Conservation (phyloP, 2,329 filamentous ascomycete species). For the Diplocarpon mali region DNA sequence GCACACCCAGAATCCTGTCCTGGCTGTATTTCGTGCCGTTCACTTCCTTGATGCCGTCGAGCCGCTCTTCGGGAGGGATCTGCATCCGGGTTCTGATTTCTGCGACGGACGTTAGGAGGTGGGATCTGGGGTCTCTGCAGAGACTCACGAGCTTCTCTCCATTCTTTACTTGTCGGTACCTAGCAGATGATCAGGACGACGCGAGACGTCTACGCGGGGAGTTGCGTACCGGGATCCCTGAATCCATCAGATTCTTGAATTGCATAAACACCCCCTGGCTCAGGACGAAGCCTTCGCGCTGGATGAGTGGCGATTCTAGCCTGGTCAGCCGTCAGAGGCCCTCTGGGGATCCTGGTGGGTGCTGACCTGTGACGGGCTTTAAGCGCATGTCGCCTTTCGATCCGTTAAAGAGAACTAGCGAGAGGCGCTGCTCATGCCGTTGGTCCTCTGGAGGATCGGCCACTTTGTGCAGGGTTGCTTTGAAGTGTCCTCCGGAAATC, state of each 20-base stretch:
- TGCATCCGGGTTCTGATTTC: conserved; percentile 13
- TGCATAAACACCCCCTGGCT: conserved; percentile 36
- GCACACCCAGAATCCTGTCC: conserved; percentile 14
- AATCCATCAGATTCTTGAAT: conserved; percentile 32
- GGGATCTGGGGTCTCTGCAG: neutral
- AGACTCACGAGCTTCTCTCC: conserved; percentile 30
- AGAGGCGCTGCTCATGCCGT: conserved; percentile 30
- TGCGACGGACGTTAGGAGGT: conserved; percentile 2
- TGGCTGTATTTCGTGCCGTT: conserved; percentile 14
- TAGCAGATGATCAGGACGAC: no score
- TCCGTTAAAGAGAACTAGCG: conserved; percentile 35
- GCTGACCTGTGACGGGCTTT: conserved; percentile 27
- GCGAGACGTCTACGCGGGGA: neutral
- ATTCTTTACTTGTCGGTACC: conserved; percentile 25
- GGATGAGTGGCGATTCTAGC: conserved; percentile 29
- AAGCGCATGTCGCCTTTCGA: conserved; percentile 34
- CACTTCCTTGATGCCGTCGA: conserved; percentile 13
- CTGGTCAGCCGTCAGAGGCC: neutral
- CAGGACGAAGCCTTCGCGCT: conserved; percentile 33
- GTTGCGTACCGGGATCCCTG: conserved; percentile 27
- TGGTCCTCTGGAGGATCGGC: conserved; percentile 33
- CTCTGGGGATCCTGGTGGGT: no score
- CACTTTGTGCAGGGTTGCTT: conserved; percentile 35
- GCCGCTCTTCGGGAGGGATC: conserved; percentile 11
- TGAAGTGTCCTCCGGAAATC: conserved; percentile 36